A percentile compares a stretch with the other conserved stretches of the same genome.
These are phyloP conservation scores for Pseudoscleropodium purum DNA, from an alignment of 225 moss, liverwort and hornwort genomes.

Conservation along the genomic window DNA sequence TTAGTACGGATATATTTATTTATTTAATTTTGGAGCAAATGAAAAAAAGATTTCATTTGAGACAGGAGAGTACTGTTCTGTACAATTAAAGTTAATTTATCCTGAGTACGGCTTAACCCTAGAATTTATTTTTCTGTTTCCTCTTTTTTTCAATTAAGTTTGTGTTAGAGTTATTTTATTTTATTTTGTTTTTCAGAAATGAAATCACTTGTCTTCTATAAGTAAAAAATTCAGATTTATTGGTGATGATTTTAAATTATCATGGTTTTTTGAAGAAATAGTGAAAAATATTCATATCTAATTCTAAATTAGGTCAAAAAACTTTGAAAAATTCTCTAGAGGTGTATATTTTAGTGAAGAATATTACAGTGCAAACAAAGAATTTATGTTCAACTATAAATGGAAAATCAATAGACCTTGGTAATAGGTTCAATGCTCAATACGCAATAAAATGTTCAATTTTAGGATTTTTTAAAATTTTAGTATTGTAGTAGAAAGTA, in stretches of 20 bases:
- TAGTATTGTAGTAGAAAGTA: neutral
- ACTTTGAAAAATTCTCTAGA: rapidly evolving
- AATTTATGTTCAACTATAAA: neutral
- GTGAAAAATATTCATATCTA: no score
- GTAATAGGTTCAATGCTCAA: neutral
- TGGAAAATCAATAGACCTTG: neutral
- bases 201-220: no score
- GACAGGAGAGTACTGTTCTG: neutral
- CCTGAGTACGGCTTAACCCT: no score
- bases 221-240: neutral
- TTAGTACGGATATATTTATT: neutral
- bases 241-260: neutral
- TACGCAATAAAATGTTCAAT: neutral
- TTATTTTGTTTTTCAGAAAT: no score
- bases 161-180: neutral
- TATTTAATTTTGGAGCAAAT: neutral
- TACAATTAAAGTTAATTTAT: neutral
- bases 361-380: neutral
- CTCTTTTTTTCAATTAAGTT: neutral
- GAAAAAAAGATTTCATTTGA: neutral
- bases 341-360: neutral
- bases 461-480: neutral
- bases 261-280: no score
- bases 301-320: neutral
- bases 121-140: neutral